Conservation (phyloP, 1,139 yeast species). For the Debaryomyces singareniensis region DNA sequence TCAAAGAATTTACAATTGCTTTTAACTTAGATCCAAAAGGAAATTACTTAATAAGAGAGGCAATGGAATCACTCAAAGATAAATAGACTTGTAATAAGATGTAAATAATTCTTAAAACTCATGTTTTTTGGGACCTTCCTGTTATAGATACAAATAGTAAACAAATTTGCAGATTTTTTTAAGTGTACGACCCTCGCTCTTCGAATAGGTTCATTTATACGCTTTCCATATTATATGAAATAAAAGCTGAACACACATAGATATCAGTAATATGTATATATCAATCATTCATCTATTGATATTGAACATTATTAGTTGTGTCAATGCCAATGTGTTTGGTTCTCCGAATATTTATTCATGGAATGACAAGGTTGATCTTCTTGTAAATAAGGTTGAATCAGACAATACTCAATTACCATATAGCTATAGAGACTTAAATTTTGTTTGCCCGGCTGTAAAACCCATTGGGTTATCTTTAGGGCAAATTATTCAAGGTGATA, state of each 20-base stretch:
- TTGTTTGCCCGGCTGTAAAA: constrained; percentile 70
- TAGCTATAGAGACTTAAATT: constrained; percentile 71
- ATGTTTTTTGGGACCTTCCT: too few relatives aligned
- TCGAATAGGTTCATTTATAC: too few relatives aligned
- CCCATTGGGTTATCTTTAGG: constrained; percentile 68
- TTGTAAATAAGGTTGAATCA: constrained; percentile 75
- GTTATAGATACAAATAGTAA: too few relatives aligned
- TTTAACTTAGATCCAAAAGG: constrained; percentile 92
- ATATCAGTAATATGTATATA: background rate
- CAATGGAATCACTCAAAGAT: constrained; percentile 52
- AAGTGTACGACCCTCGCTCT: too few relatives aligned
- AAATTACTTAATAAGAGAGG: constrained; percentile 77
- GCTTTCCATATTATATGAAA: too few relatives aligned
- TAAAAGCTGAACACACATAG: too few relatives aligned
- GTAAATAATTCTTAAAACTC: too few relatives aligned
- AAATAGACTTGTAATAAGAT: constrained; percentile 7
- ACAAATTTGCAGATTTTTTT: too few relatives aligned
- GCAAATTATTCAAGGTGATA: constrained; percentile 75
- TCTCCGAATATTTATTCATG: constrained; percentile 24
- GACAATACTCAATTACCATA: constrained; percentile 74
- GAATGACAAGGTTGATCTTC: constrained; percentile 62
- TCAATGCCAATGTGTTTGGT: constrained; percentile 12
- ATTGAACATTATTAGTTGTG: constrained; percentile 2
- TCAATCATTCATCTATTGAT: background rate
- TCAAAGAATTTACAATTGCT: constrained; percentile 84